These are phyloP conservation scores for Solanum sejunctum DNA, from an alignment of 257 asterid species.

Conservation along the genomic window DNA sequence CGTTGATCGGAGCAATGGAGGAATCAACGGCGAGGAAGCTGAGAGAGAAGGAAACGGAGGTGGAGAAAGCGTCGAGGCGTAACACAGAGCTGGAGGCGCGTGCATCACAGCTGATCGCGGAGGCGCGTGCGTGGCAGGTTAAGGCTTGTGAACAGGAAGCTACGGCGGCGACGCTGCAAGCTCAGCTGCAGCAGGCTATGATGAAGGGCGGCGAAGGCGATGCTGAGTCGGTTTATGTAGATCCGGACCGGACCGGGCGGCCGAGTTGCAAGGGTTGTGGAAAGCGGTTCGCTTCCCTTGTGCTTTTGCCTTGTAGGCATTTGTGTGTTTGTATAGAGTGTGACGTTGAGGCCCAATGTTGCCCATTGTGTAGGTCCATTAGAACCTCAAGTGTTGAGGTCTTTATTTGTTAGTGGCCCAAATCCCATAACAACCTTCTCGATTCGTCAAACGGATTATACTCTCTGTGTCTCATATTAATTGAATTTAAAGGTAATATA, in stretches of 20 bases:
- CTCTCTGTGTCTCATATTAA: too few relatives aligned
- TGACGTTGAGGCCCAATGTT: constrained; percentile 23
- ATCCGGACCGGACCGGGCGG: constrained; percentile 27
- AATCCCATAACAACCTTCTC: background rate
- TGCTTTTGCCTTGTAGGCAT: constrained; percentile 38
- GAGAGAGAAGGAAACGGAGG: constrained; percentile 24
- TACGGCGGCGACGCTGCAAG: constrained; percentile 25
- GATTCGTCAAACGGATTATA: too few relatives aligned
- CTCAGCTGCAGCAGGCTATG: constrained; percentile 25
- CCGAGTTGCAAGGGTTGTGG: constrained; percentile 29
- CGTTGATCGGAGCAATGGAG: constrained; percentile 16
- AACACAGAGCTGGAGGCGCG: constrained; percentile 21
- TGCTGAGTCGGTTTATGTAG: constrained; percentile 34
- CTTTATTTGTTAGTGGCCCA: constrained; percentile 4
- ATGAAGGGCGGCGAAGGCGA: constrained; percentile 18
- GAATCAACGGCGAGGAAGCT: constrained; percentile 17
- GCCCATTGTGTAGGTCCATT: constrained; percentile 22
- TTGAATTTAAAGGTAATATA: too few relatives aligned
- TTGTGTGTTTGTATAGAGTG: constrained; percentile 25
- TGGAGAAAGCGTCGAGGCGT: constrained; percentile 22
- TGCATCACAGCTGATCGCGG: constrained; percentile 18
- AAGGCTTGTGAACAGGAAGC: constrained; percentile 22
- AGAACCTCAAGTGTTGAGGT: constrained; percentile 36
- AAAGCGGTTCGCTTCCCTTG: constrained; percentile 21
- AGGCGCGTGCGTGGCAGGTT: constrained; percentile 27